These are phyloP conservation scores for Botrytis medusae DNA, from an alignment of 2,329 filamentous ascomycete genomes.

Conservation along the genomic window DNA sequence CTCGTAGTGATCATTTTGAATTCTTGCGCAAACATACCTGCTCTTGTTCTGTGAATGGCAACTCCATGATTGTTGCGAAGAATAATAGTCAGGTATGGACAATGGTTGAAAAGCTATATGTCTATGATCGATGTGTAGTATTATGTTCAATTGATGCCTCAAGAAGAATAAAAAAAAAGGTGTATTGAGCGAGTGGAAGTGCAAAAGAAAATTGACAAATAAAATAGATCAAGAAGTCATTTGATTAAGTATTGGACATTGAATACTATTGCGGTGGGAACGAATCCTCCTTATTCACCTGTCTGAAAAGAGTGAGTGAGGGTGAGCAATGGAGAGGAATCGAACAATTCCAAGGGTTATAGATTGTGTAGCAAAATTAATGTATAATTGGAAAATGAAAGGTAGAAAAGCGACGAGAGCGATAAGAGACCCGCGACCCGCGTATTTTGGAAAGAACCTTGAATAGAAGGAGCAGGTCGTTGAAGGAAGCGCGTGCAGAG, in stretches of 20 bases:
- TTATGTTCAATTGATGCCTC: not conserved
- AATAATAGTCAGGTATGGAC: not conserved
- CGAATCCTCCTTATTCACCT: not conserved
- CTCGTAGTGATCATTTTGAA: not conserved
- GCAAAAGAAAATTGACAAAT: constrained; percentile 26
- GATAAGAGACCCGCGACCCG: not conserved
- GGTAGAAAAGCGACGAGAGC: constrained; percentile 7
- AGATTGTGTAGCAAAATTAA: constrained; percentile 17
- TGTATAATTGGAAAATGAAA: constrained; percentile 1
- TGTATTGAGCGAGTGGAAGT: constrained; percentile 22
- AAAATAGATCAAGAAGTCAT: constrained; percentile 21
- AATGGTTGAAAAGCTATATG: not conserved
- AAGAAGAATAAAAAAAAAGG: not conserved
- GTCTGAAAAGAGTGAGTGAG: not conserved
- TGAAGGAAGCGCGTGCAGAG: constrained; percentile 16
- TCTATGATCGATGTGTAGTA: not conserved
- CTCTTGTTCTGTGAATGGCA: constrained; percentile 37
- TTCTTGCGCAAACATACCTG: constrained; percentile 35
- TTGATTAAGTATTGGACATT: constrained; percentile 35
- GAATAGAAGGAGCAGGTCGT: not conserved
- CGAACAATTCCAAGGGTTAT: not conserved
- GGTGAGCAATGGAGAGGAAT: not conserved
- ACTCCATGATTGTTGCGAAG: constrained; percentile 29
- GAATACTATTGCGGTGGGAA: not conserved
- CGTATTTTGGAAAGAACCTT: constrained; percentile 17